phyloP scores from a whole-genome alignment of 305 asterid genomes.

The Fraxinus floribunda region DNA sequence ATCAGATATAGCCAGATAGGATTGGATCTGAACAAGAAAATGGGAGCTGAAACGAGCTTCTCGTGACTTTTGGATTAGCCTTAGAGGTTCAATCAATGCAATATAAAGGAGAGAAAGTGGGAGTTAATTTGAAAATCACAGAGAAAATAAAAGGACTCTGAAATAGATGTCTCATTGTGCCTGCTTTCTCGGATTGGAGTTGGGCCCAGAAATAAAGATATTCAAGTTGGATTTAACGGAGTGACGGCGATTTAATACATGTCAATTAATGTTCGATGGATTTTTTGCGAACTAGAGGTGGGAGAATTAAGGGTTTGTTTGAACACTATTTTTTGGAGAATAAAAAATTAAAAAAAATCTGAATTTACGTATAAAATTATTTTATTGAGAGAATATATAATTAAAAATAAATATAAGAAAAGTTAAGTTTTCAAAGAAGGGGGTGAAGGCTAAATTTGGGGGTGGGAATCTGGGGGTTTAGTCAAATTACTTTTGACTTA shows the following conservation, averaged over 20 bases:
- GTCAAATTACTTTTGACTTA: not conserved
- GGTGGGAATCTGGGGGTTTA: no score
- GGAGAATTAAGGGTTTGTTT: no score
- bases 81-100: constrained; percentile 47
- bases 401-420: no score
- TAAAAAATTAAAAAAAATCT: no score
- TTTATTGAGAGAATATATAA: no score
- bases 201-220: constrained; percentile 26
- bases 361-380: no score
- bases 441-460: no score
- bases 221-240: not conserved
- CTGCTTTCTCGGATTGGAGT: constrained; percentile 30
- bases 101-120: constrained; percentile 6
- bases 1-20: not conserved
- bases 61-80: constrained; percentile 45
- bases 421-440: no score
- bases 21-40: constrained; percentile 40
- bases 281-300: not conserved
- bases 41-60: constrained; percentile 36
- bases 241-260: not conserved
- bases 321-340: no score
- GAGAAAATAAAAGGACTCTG: constrained; percentile 6
- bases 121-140: constrained; percentile 10
- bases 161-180: constrained; percentile 35
- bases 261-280: no score